phyloP scores from a whole-genome alignment of 176 grass and related monocot genomes.

The Aegilops longissima region DNA sequence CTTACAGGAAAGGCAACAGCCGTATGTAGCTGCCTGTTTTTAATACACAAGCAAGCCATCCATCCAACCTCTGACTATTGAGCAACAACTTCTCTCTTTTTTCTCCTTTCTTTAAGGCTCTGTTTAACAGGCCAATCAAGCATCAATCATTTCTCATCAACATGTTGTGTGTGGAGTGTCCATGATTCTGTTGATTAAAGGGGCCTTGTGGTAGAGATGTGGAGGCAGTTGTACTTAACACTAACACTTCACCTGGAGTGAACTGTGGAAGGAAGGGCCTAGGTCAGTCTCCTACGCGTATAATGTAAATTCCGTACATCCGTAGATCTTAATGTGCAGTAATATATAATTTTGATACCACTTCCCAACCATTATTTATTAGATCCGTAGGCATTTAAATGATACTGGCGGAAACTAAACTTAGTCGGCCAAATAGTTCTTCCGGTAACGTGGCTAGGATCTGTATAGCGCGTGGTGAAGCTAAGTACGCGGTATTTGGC shows the following conservation, averaged over 20 bases:
- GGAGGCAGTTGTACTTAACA: conserved; percentile 37
- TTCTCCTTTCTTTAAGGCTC: conserved; percentile 1
- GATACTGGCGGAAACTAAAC: not conserved
- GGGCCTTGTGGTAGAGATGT: not conserved
- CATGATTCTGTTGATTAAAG: conserved; percentile 8
- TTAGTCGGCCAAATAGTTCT: not conserved
- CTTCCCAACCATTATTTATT: not conserved
- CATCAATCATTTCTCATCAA: conserved; percentile 24
- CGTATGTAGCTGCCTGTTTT: conserved; percentile 27
- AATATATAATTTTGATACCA: not conserved
- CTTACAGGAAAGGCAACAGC: conserved; percentile 54
- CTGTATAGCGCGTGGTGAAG: not conserved
- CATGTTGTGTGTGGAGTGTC: conserved; percentile 19
- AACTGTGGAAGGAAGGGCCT: not conserved
- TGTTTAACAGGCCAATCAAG: conserved; percentile 27
- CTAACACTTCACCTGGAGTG: conserved; percentile 32
- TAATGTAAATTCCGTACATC: not conserved
- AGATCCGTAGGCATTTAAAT: not conserved
- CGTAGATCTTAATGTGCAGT: not conserved
- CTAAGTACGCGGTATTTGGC: not conserved
- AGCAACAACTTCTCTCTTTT: not conserved
- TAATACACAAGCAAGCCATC: conserved; percentile 35
- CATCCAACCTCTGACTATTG: conserved; percentile 38
- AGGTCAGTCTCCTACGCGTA: not conserved
- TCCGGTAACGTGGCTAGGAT: not conserved